Base-by-base conservation (phyloP, 352 stramenopile species). In the Hyaloperonospora brassicae region DNA sequence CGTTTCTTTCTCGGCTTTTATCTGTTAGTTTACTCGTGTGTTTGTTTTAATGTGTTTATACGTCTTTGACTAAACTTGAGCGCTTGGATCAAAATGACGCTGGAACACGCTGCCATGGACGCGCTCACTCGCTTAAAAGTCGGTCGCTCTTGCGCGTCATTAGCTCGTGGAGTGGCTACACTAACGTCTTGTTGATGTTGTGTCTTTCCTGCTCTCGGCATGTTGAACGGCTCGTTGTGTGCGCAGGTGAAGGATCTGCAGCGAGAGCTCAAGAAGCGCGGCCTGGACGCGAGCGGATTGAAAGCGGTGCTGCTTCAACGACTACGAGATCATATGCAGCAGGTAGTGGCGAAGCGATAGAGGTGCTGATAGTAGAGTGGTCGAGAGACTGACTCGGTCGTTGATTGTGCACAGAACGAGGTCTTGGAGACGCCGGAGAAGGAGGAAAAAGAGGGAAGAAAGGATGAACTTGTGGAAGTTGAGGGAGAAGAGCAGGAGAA, bases 221-320 rank as follows among this genome's bases (percentile, higher is more conserved):
- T 17, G 17, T 17, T 17, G 17, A 17, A 17, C 17, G 17, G 17
- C 17, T 17, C 17, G 17, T 17, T 17, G 17, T 17, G 17, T 50
- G 9, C 54, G 22, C 42, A 86, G 75, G 72, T 79, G 23, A 84
- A 86, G 55, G 65, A 84, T 52, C 60, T 84, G 21, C 70, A 80
- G 45, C 50, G 56, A 22, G 57, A 74, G 55, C 64, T 83, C 24
- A 66, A 67, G 55, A 70, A 76, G 45, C 62, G 61, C 4, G 56
- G 62, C 17, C 58, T 83, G 12, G 67, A 76, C 54, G 63, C 62
- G 6, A 53, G 51, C 14, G 76, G 71, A 2, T 57, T 68, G 7
- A 82, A 86, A 59, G 67, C 69, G 22, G 61, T 53, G 50, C 57
- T 85, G 36, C 40, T 74, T 11, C 34, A 68, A 47, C 66, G 74